Conservation (phyloP, 2,329 filamentous ascomycete genomes). For the Leptosphaerulina australis region DNA sequence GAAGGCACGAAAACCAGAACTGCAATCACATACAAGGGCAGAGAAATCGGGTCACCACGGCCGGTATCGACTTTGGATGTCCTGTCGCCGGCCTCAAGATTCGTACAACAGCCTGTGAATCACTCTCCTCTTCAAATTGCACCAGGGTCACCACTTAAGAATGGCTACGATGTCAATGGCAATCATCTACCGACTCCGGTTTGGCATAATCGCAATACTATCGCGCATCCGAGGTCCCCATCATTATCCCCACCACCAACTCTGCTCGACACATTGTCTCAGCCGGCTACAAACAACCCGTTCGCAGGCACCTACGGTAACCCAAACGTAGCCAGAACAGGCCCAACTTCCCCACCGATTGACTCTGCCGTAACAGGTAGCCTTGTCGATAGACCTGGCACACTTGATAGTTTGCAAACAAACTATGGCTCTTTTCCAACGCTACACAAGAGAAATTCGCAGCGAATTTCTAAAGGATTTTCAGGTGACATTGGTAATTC, state of each 20-base stretch:
- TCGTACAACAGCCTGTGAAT: too few relatives aligned
- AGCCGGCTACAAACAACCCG: slow-evolving; percentile 2
- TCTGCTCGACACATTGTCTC: background rate
- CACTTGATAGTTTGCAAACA: slow-evolving; percentile 1
- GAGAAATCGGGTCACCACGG: slow-evolving; percentile 1
- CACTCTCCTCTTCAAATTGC: background rate
- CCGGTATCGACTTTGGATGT: background rate
- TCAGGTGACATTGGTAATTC: background rate
- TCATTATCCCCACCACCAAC: background rate
- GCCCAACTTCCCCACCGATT: background rate
- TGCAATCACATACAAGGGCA: background rate
- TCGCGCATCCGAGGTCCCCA: background rate
- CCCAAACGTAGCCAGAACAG: background rate
- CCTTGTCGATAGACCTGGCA: slow-evolving; percentile 2
- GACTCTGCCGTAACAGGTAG: background rate
- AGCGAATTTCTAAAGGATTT: too few relatives aligned
- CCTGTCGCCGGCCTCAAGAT: slow-evolving; percentile 1
- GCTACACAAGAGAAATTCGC: background rate
- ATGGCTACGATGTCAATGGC: background rate
- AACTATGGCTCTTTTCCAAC: background rate
- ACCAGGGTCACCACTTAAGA: background rate
- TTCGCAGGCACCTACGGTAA: slow-evolving; percentile 6
- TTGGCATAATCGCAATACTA: background rate
- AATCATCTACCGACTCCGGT: background rate
- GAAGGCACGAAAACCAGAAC: background rate